Evolutionary conservation across 139 green algal species (phyloP).

Genomic region (Trebouxia sp.): DNA sequence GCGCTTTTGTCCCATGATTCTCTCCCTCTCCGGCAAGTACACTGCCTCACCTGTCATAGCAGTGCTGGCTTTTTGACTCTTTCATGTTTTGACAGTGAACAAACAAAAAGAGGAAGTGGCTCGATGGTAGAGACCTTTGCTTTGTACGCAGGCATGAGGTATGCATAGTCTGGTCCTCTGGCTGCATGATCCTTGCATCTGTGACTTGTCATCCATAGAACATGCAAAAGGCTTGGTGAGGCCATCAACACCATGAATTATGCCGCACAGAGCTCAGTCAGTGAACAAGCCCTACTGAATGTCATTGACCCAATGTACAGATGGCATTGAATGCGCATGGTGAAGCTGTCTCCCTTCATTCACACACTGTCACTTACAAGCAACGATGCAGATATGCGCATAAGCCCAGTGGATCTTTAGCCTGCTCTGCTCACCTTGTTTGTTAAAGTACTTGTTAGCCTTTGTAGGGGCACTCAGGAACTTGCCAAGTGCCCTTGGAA

Average conservation of each 20-base stretch:
- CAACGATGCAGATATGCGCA: too few species aligned
- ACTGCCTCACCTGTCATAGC: conserved; percentile 41
- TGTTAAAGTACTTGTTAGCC: conserved; percentile 75
- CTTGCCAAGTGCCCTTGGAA: conserved; percentile 47
- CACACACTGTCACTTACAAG: too few species aligned
- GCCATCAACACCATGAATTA: too few species aligned
- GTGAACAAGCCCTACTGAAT: neutral
- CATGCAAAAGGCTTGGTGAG: too few species aligned
- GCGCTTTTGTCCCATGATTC: conserved; percentile 56
- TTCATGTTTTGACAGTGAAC: neutral
- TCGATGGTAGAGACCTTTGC: too few species aligned
- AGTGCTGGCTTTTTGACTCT: neutral
- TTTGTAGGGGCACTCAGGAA: conserved; percentile 62
- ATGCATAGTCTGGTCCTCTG: too few species aligned
- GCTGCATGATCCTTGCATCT: too few species aligned
- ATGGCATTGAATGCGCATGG: too few species aligned
- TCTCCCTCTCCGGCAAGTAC: conserved; percentile 62
- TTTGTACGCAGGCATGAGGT: too few species aligned
- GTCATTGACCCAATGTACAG: neutral
- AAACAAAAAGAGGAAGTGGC: neutral
- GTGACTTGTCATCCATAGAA: too few species aligned
- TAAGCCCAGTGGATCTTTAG: too few species aligned
- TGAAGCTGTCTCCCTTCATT: too few species aligned
- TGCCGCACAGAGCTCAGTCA: neutral
- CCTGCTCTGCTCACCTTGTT: conserved; percentile 32